Base-by-base conservation (phyloP, 2,329 filamentous ascomycete species). In the Lasiodiplodia sp. region DNA sequence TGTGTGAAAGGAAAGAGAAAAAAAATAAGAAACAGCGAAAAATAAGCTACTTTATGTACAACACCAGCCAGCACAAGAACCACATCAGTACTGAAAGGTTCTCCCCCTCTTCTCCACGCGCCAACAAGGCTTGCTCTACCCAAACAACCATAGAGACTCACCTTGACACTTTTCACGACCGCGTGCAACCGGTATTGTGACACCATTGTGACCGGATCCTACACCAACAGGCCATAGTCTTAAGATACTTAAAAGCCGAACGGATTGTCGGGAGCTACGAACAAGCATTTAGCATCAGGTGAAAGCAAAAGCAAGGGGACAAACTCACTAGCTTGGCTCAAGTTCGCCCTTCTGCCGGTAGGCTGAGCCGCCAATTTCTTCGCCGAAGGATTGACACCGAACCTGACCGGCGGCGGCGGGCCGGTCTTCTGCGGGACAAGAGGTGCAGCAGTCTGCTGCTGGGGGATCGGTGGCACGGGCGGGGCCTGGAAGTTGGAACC, bases 311-410 rank as follows among this genome's bases (percentile, higher is more conserved):
- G 37, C 21, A 18, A 69, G 37, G 31, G 25, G 34, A 12, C 37
- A 68, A 69, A 94, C 95, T 91, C 90, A 98, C 95, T 99, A 76
- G 96, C 96, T 88, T 96, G 92, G 65, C 92, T 87, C 73, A 99
- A 86, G 79, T 98, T 97, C 68, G 96, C 96, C 83, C 92, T 90
- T 75, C 92, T 86, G 72, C 96, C 96, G 7, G 96, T 99, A 34
- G 93, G 87, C 83, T 98, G 96, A 37, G 94, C 90, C 70, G 88
- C 86, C 74, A 98, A 82, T 79, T 92, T 96, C 81, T 94, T 93
- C 37, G 89, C 83, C 14, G 90, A 88, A 34, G 85, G 83, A 68
- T 88, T 86, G 44, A 97, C 90, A 49, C 96, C 96, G 78, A 99
- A 99, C 69, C 93, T 88, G 21, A 99, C 91, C 28, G 93, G 89